phyloP scores from a whole-genome alignment of 192 early-diverging fungal species.

The Backusella luteola region DNA sequence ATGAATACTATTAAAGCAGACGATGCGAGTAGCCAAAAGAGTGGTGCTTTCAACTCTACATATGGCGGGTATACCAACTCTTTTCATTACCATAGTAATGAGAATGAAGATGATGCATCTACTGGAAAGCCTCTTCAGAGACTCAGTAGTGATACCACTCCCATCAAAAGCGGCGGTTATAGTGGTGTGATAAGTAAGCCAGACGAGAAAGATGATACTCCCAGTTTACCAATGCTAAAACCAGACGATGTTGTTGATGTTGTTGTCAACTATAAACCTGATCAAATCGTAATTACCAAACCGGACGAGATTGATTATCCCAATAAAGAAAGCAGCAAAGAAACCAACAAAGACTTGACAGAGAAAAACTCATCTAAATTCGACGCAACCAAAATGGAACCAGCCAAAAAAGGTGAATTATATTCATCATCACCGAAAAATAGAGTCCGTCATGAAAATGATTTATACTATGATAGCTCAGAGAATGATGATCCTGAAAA shows the following conservation, averaged over 20 bases:
- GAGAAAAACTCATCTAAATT: not conserved
- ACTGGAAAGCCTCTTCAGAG: not conserved
- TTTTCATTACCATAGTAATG: not conserved
- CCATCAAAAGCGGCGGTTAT: not conserved
- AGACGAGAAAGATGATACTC: not conserved
- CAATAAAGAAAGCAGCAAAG: no score
- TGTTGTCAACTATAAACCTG: not conserved
- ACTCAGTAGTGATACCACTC: no score
- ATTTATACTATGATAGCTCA: not conserved
- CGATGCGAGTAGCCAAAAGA: no score
- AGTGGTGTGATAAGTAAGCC: not conserved
- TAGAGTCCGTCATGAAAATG: not conserved
- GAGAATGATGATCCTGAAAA: not conserved
- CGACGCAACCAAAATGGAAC: not conserved
- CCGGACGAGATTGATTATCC: not conserved
- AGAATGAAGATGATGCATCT: not conserved
- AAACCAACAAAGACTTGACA: no score
- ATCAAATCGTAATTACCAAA: not conserved
- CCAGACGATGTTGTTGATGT: not conserved
- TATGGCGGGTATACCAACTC: not conserved
- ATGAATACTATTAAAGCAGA: no score
- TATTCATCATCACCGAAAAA: not conserved
- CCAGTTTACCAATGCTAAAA: not conserved
- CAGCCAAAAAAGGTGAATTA: no score
- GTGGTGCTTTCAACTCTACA: not conserved